phyloP scores from a whole-genome alignment of 2,329 filamentous ascomycete genomes.

The Botryotinia calthae region DNA sequence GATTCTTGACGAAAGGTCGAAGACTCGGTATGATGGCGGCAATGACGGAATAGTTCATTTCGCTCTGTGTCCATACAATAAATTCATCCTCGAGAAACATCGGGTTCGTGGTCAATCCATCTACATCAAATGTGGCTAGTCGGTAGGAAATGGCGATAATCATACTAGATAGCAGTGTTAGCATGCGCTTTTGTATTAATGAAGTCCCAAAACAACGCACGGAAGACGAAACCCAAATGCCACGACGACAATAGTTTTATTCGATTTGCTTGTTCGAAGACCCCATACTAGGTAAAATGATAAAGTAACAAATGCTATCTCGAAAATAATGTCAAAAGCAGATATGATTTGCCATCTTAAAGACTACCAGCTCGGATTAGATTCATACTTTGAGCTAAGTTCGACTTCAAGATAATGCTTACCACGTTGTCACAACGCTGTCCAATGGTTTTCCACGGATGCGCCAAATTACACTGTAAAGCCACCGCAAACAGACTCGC shows the following conservation, averaged over 20 bases:
- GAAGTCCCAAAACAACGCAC: constrained; percentile 31
- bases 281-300: constrained; percentile 41
- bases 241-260: constrained; percentile 42
- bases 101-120: constrained; percentile 39
- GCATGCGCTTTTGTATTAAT: background rate
- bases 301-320: constrained; percentile 42
- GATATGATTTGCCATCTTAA: constrained; percentile 43
- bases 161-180: constrained; percentile 37
- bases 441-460: constrained; percentile 41
- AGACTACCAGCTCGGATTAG: constrained; percentile 32
- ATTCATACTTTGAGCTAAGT: background rate
- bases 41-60: constrained; percentile 44
- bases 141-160: constrained; percentile 42
- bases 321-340: constrained; percentile 44
- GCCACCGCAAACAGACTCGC: constrained; percentile 43
- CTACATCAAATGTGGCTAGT: constrained; percentile 39
- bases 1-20: constrained; percentile 44
- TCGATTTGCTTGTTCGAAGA: constrained; percentile 41
- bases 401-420: background rate
- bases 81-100: constrained; percentile 41
- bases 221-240: constrained; percentile 44
- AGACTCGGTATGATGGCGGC: constrained; percentile 46
- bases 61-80: constrained; percentile 42
- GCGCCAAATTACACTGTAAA: constrained; percentile 43
- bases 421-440: constrained; percentile 32